A percentile compares a stretch with the other conserved stretches of the same genome.
Conservation (phyloP, 2,329 filamentous ascomycete species). For the Knufia fluminis region DNA sequence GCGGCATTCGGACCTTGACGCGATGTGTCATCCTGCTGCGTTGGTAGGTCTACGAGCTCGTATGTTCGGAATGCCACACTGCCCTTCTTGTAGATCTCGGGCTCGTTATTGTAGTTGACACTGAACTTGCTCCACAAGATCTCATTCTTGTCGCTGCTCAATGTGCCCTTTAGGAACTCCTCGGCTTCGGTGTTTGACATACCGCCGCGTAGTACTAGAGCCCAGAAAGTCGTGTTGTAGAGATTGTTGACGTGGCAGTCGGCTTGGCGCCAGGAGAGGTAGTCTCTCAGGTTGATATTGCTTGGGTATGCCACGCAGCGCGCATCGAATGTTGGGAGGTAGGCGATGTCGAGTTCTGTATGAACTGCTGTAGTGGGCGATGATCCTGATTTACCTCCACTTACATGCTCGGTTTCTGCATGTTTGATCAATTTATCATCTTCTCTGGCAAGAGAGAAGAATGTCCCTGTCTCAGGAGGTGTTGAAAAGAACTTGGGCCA, state of each 20-base stretch:
- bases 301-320: constrained; percentile 84
- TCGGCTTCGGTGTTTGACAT: constrained; percentile 73
- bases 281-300: constrained; percentile 74
- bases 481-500: constrained; percentile 69
- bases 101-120: constrained; percentile 97
- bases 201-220: constrained; percentile 67
- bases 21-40: not conserved
- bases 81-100: constrained; percentile 85
- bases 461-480: constrained; percentile 23
- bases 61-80: constrained; percentile 84
- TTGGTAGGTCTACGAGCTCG: constrained; percentile 45
- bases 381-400: not conserved
- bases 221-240: constrained; percentile 97
- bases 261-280: constrained; percentile 93
- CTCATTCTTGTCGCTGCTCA: constrained; percentile 87
- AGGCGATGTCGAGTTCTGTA: not conserved
- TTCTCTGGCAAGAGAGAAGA: not conserved
- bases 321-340: constrained; percentile 81
- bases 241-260: constrained; percentile 99
- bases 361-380: not conserved
- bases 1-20: not conserved
- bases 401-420: no score
- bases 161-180: constrained; percentile 67
- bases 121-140: constrained; percentile 80
- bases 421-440: not conserved